These are phyloP conservation scores for Acarospora socialis DNA, from an alignment of 2,329 filamentous ascomycete genomes.

Conservation along the genomic window DNA sequence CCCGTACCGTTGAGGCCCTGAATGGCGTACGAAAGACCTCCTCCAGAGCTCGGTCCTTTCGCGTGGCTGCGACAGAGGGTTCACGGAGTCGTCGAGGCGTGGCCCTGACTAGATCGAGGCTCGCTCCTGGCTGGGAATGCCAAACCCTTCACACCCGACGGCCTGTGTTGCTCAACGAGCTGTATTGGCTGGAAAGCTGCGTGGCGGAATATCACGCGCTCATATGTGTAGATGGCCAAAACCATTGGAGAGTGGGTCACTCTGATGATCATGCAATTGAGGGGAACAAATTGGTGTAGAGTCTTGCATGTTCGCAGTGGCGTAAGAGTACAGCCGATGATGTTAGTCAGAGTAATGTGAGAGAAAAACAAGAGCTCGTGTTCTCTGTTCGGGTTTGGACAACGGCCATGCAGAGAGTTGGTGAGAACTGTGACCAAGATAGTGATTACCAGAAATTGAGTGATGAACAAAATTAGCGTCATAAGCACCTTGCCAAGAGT, in stretches of 20 bases:
- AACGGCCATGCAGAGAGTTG: slow-evolving; percentile 86
- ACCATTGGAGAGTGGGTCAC: slow-evolving; percentile 77
- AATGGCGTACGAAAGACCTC: slow-evolving; percentile 59
- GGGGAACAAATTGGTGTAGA: slow-evolving; percentile 63
- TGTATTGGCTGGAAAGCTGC: slow-evolving; percentile 72
- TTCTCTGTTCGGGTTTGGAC: slow-evolving; percentile 89
- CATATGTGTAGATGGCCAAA: slow-evolving; percentile 76
- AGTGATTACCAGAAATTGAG: slow-evolving; percentile 87
- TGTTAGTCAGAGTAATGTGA: slow-evolving; percentile 81
- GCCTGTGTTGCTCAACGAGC: slow-evolving; percentile 58
- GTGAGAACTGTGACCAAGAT: slow-evolving; percentile 92
- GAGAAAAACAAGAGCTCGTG: slow-evolving; percentile 91
- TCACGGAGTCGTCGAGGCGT: slow-evolving; percentile 52
- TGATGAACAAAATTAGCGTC: slow-evolving; percentile 77
- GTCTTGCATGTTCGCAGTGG: slow-evolving; percentile 70
- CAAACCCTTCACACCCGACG: slow-evolving; percentile 30
- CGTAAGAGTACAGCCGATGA: slow-evolving; percentile 78
- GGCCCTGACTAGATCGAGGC: slow-evolving; percentile 58
- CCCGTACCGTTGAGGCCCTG: slow-evolving; percentile 12
- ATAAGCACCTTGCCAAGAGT: slow-evolving; percentile 61
- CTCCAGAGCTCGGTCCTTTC: slow-evolving; percentile 79
- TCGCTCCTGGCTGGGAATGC: slow-evolving; percentile 44
- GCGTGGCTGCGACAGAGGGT: slow-evolving; percentile 74
- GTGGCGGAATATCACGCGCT: slow-evolving; percentile 61
- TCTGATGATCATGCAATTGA: slow-evolving; percentile 88